A percentile compares a stretch with the other conserved stretches of the same genome.
Evolutionary conservation across 2,329 filamentous ascomycete species (phyloP).

Genomic region (Uncinocarpus reesii): DNA sequence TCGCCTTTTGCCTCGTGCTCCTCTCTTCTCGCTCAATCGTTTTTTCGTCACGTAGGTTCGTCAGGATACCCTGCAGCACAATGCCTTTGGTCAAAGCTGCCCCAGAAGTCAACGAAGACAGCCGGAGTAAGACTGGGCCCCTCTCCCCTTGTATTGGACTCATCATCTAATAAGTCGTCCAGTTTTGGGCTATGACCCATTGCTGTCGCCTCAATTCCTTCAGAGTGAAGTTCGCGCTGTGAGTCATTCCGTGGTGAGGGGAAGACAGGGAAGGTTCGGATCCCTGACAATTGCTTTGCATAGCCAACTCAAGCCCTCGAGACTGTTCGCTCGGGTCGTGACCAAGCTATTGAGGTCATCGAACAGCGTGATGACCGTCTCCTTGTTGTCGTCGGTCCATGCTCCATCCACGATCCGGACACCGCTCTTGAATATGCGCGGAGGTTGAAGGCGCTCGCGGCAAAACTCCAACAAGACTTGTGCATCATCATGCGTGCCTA

Average conservation of each 20-base stretch:
- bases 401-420: constrained; percentile 90
- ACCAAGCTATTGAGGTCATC: constrained; percentile 61
- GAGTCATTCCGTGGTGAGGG: constrained; percentile 40
- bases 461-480: constrained; percentile 71
- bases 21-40: not conserved
- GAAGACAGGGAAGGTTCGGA: not conserved
- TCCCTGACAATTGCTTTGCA: not conserved
- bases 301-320: constrained; percentile 33
- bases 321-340: constrained; percentile 36
- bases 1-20: not conserved
- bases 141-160: not conserved
- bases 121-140: constrained; percentile 30
- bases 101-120: constrained; percentile 37
- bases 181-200: constrained; percentile 90
- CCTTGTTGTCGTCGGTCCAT: constrained; percentile 87
- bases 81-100: constrained; percentile 35
- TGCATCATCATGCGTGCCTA: constrained; percentile 96
- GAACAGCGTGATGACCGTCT: constrained; percentile 70
- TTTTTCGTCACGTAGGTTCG: not conserved
- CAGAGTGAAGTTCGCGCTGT: constrained; percentile 68
- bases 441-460: constrained; percentile 63
- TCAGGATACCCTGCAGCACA: too few species aligned
- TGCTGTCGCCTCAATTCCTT: constrained; percentile 81
- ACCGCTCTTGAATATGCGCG: constrained; percentile 80
- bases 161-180: constrained; percentile 11